Conservation (phyloP, 2,329 filamentous ascomycete species). For the Fusarium xyrophilum region DNA sequence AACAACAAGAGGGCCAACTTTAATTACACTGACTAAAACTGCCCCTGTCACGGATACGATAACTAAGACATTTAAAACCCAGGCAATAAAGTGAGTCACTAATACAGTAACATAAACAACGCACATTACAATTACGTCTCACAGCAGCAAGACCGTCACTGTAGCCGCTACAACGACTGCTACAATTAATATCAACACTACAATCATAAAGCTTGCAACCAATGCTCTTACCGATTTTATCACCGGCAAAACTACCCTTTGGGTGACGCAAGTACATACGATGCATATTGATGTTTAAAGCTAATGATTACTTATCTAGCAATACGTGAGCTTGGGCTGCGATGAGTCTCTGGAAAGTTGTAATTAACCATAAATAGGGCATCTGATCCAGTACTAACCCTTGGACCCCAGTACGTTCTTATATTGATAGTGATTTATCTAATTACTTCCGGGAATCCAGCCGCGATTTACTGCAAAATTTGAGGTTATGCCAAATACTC, state of each 20-base stretch:
- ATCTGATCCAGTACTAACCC: neutral
- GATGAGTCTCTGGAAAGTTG: fast-evolving
- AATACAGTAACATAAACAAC: neutral
- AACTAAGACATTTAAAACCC: neutral
- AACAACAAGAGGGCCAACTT: neutral
- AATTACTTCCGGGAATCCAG: neutral
- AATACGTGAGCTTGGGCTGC: neutral
- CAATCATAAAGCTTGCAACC: neutral
- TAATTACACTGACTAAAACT: neutral
- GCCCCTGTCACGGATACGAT: neutral
- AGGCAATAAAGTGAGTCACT: neutral
- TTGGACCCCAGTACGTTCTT: neutral
- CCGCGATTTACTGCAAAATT: neutral
- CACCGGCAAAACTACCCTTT: neutral
- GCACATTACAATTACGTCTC: neutral
- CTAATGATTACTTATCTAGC: neutral
- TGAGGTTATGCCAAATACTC: neutral
- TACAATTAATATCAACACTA: neutral
- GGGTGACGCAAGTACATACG: neutral
- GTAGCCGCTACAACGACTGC: neutral
- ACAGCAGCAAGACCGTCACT: neutral
- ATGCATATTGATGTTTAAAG: neutral
- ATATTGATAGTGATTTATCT: neutral
- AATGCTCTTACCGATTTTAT: neutral
- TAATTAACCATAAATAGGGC: neutral